Conservation (phyloP, 331 rosid genomes). For the Spiraea crenata region DNA sequence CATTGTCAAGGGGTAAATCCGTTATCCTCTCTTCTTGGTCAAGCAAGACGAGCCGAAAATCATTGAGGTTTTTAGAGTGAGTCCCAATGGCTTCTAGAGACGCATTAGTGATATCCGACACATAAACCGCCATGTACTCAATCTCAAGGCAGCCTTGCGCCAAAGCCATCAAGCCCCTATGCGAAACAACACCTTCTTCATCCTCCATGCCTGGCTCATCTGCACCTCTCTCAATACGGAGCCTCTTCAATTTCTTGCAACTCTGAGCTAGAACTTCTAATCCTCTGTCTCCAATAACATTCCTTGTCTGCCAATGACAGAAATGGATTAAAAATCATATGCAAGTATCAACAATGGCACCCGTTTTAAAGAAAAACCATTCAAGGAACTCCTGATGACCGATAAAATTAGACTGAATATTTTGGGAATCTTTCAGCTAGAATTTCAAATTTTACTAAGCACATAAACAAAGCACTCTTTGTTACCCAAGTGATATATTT, state of each 20-base stretch:
- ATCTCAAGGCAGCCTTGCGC: slow-evolving; percentile 89
- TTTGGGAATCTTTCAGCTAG: background rate
- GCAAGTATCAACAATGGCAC: slow-evolving; percentile 13
- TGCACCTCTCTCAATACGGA: slow-evolving; percentile 87
- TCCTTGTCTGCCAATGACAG: slow-evolving; percentile 69
- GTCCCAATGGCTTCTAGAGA: slow-evolving; percentile 70
- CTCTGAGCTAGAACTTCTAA: slow-evolving; percentile 73
- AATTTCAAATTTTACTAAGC: background rate
- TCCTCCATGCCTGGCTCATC: slow-evolving; percentile 91
- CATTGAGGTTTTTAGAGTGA: slow-evolving; percentile 68
- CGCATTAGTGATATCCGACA: slow-evolving; percentile 75
- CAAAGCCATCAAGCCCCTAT: slow-evolving; percentile 82
- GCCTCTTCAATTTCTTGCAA: slow-evolving; percentile 78
- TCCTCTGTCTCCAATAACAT: slow-evolving; percentile 96
- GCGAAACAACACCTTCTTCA: slow-evolving; percentile 85
- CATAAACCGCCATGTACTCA: slow-evolving; percentile 85
- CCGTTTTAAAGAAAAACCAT: slow-evolving; percentile 10
- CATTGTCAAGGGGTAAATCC: slow-evolving; percentile 91
- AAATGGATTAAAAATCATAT: slow-evolving; percentile 13
- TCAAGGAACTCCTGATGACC: background rate
- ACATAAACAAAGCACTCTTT: slow-evolving; percentile 5
- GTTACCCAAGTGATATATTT: background rate
- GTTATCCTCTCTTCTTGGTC: slow-evolving; percentile 69
- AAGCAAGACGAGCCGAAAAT: slow-evolving; percentile 84
- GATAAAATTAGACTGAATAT: background rate